phyloP scores from a whole-genome alignment of 192 early-diverging fungal species.

The Rhizoclosmatium globosum region DNA sequence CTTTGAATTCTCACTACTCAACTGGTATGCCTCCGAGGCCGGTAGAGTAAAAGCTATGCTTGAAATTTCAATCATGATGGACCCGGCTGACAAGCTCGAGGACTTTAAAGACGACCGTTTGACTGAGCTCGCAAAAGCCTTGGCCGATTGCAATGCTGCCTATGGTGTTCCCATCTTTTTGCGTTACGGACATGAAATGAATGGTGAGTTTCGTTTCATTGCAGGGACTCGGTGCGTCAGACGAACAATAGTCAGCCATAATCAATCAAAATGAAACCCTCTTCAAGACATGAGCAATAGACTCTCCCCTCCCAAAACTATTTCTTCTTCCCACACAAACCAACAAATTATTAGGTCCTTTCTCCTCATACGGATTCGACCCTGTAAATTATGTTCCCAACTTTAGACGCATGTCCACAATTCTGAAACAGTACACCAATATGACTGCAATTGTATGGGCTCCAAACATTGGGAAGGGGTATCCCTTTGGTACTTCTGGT shows the following conservation, averaged over 20 bases:
- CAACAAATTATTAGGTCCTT: conserved; percentile 31
- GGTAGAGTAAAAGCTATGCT: conserved; percentile 42
- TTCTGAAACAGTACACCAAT: conserved; percentile 49
- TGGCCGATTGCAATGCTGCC: conserved; percentile 34
- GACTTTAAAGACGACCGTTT: conserved; percentile 26
- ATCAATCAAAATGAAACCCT: too few species aligned
- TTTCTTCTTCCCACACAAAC: background rate
- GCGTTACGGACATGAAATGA: conserved; percentile 61
- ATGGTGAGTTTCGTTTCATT: conserved; percentile 40
- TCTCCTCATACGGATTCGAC: conserved; percentile 39
- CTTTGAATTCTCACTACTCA: conserved; percentile 22
- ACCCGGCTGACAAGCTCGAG: conserved; percentile 9
- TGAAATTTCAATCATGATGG: conserved; percentile 42
- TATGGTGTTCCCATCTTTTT: conserved; percentile 51
- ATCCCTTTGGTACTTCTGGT: conserved; percentile 43
- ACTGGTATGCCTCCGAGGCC: conserved; percentile 51
- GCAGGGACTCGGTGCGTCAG: background rate
- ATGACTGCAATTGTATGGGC: conserved; percentile 58
- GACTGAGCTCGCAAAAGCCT: conserved; percentile 32
- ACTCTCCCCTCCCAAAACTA: too few species aligned
- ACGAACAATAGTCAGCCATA: background rate
- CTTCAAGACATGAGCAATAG: too few species aligned
- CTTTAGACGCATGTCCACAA: conserved; percentile 44
- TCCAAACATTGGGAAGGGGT: conserved; percentile 54
- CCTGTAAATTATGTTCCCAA: conserved; percentile 35